These are phyloP conservation scores for Trypanosomatidae sp. DNA, from an alignment of 208 protist species.

Conservation along the genomic window DNA sequence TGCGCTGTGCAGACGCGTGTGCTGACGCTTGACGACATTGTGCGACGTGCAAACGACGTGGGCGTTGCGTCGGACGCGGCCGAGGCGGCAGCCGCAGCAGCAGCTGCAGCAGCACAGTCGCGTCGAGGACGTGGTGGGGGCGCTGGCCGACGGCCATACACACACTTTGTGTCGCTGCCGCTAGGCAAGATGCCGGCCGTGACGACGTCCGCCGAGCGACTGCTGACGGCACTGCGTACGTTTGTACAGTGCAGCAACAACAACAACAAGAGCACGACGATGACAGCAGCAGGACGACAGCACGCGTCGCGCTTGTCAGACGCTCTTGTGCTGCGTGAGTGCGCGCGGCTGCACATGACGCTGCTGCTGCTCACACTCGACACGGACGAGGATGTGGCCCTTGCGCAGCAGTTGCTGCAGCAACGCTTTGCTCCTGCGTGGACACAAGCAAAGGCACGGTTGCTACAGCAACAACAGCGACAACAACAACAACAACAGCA, in stretches of 20 bases:
- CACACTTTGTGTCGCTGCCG: slow-evolving; percentile 72
- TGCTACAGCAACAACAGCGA: background rate
- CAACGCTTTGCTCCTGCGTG: background rate
- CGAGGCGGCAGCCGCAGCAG: too few species aligned
- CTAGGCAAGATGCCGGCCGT: slow-evolving; percentile 34
- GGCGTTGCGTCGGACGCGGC: background rate
- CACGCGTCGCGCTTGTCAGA: too few species aligned
- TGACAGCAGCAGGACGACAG: too few species aligned
- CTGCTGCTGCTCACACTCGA: slow-evolving; percentile 52
- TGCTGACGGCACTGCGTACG: slow-evolving; percentile 12
- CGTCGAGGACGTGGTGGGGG: too few species aligned
- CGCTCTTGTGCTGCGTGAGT: too few species aligned
- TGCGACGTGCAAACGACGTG: background rate
- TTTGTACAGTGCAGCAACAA: slow-evolving; percentile 1
- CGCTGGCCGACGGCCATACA: too few species aligned
- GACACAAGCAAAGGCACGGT: background rate
- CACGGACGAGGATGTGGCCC: slow-evolving; percentile 21
- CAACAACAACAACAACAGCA: background rate
- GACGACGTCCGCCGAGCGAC: slow-evolving; percentile 6
- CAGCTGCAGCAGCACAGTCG: too few species aligned
- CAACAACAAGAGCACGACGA: background rate
- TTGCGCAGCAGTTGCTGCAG: slow-evolving; percentile 34
- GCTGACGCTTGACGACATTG: background rate
- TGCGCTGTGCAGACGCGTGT: too few species aligned
- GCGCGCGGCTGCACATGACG: slow-evolving; percentile 51